phyloP scores from a whole-genome alignment of 768 basidiomycete species.

The Multifurca ochricompacta region DNA sequence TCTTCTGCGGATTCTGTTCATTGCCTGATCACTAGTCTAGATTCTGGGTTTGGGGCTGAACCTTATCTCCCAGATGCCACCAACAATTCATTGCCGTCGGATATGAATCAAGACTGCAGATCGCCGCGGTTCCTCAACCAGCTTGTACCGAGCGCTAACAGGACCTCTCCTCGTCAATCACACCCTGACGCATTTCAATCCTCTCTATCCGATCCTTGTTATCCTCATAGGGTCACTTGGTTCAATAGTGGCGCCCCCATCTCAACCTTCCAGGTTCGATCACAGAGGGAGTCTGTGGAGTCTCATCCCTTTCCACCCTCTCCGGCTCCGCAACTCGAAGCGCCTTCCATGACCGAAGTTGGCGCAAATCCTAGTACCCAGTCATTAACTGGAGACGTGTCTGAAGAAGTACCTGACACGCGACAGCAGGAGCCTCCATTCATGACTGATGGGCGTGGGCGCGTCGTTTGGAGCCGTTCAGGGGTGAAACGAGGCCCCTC shows the following conservation, averaged over 20 bases:
- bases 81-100: not conserved
- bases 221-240: not conserved
- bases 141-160: not conserved
- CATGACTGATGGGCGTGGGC: conserved; percentile 31
- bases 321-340: not conserved
- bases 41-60: not conserved
- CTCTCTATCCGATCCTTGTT: not conserved
- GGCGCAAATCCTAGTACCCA: not conserved
- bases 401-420: not conserved
- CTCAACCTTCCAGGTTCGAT: not conserved
- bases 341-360: not conserved
- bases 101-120: not conserved
- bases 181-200: not conserved
- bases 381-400: not conserved
- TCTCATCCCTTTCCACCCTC: not conserved
- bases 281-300: not conserved
- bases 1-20: not conserved
- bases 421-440: conserved; percentile 26
- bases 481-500: conserved; percentile 11
- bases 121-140: not conserved
- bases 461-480: conserved; percentile 30
- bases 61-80: not conserved
- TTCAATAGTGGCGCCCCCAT: not conserved
- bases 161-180: not conserved
- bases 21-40: not conserved